Conservation (phyloP, 169 alveolate genomes). For the Plasmodium vinckei region DNA sequence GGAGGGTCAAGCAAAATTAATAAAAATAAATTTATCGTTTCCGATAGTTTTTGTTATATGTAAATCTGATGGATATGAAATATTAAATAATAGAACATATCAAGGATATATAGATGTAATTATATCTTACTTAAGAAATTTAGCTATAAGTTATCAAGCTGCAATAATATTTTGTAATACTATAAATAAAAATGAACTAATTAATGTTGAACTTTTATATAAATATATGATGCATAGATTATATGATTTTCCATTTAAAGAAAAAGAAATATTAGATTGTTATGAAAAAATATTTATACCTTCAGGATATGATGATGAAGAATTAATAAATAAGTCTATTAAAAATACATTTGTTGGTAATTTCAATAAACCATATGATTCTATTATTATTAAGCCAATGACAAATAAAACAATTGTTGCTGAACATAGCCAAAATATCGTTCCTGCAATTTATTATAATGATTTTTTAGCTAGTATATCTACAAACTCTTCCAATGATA, state of each 20-base stretch:
- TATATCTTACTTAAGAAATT: constrained; percentile 33
- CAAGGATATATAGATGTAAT: constrained; percentile 71
- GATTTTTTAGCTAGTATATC: constrained; percentile 36
- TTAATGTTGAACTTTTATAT: constrained; percentile 44
- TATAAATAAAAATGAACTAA: constrained; percentile 35
- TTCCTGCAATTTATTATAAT: constrained; percentile 32
- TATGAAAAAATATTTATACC: constrained; percentile 64
- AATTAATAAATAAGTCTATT: constrained; percentile 47
- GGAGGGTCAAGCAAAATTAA: neutral
- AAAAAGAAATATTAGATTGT: constrained; percentile 43
- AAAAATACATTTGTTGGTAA: constrained; percentile 57
- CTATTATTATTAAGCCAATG: constrained; percentile 60
- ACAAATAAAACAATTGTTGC: constrained; percentile 59
- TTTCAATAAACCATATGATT: constrained; percentile 68
- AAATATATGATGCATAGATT: constrained; percentile 56
- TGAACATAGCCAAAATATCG: constrained; percentile 59
- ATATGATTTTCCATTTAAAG: constrained; percentile 43
- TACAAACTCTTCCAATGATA: constrained; percentile 1
- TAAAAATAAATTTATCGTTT: constrained; percentile 54
- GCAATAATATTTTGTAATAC: constrained; percentile 62
- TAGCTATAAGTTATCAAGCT: constrained; percentile 62
- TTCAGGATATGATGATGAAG: constrained; percentile 63
- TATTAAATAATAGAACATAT: constrained; percentile 65
- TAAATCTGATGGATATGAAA: constrained; percentile 74
- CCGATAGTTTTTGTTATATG: constrained; percentile 64